Percentiles rank a stretch among this genome's conserved stretches.
These are phyloP conservation scores for Fusarium subglutinans DNA, from an alignment of 2,329 filamentous ascomycete genomes.

Conservation along the genomic window DNA sequence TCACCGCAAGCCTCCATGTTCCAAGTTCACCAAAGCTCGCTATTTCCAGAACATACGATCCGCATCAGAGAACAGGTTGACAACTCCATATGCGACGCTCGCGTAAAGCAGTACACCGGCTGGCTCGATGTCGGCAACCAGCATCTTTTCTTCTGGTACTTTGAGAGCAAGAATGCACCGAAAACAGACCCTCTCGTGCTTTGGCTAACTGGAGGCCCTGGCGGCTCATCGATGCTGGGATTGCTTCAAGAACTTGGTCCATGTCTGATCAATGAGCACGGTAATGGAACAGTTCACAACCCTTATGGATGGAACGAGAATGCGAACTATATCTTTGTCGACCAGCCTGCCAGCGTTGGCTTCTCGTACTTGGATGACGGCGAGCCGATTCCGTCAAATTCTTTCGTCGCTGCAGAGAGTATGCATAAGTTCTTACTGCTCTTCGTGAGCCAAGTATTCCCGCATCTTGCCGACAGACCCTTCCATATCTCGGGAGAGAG, in stretches of 20 bases:
- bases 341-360: conserved; percentile 33
- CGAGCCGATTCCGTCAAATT: conserved; percentile 17
- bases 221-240: conserved; percentile 28
- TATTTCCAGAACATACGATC: conserved; percentile 21
- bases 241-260: conserved; percentile 32
- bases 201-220: conserved; percentile 36
- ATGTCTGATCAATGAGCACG: conserved; percentile 28
- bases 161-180: conserved; percentile 30
- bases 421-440: conserved; percentile 34
- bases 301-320: conserved; percentile 35
- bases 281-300: conserved; percentile 16
- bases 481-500: conserved; percentile 36
- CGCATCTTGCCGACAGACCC: neutral
- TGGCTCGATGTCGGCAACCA: conserved; percentile 29
- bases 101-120: conserved; percentile 34
- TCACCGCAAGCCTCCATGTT: conserved; percentile 1
- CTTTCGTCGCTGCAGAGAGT: conserved; percentile 28
- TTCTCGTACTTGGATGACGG: conserved; percentile 36
- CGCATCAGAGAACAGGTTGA: conserved; percentile 31
- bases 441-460: conserved; percentile 22
- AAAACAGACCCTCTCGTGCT: conserved; percentile 26
- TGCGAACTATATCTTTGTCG: conserved; percentile 36
- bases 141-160: conserved; percentile 38
- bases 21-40: conserved; percentile 9
- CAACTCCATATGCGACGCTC: conserved; percentile 25